These are phyloP conservation scores for Trichoderma simmonsii DNA, from an alignment of 2,329 filamentous ascomycete genomes.

Conservation along the genomic window DNA sequence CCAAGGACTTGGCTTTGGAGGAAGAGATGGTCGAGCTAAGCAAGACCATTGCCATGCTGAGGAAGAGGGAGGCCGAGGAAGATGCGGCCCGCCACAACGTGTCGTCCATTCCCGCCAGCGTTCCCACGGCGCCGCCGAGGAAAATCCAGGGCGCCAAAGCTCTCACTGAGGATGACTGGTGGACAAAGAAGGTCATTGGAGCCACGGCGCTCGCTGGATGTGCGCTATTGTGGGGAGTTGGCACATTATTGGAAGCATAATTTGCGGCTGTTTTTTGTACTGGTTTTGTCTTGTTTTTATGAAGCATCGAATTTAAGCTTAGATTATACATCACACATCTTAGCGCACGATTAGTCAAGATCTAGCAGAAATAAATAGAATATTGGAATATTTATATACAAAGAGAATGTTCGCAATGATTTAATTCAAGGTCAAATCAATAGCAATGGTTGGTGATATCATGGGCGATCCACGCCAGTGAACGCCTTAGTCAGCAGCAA, in stretches of 20 bases:
- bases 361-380: background rate
- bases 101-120: conserved; percentile 29
- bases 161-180: conserved; percentile 64
- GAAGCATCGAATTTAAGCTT: background rate
- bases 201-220: conserved; percentile 61
- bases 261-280: background rate
- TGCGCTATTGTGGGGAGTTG: conserved; percentile 56
- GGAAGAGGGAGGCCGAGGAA: conserved; percentile 46
- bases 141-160: conserved; percentile 49
- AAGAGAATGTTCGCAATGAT: background rate
- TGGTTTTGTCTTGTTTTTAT: background rate
- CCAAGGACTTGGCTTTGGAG: conserved; percentile 55
- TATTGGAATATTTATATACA: background rate
- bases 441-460: background rate
- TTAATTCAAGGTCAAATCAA: background rate
- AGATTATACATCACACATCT: background rate
- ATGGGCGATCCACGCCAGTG: background rate
- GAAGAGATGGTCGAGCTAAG: conserved; percentile 78
- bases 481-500: background rate
- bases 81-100: conserved; percentile 32
- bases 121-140: conserved; percentile 28
- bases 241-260: conserved; percentile 47
- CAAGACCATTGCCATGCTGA: conserved; percentile 57
- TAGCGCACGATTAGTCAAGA: background rate
- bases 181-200: conserved; percentile 62